Evolutionary conservation across 208 protist genomes (phyloP), one percentile per base, ranked within the genome.

Genomic region (Leishmania braziliensis): DNA sequence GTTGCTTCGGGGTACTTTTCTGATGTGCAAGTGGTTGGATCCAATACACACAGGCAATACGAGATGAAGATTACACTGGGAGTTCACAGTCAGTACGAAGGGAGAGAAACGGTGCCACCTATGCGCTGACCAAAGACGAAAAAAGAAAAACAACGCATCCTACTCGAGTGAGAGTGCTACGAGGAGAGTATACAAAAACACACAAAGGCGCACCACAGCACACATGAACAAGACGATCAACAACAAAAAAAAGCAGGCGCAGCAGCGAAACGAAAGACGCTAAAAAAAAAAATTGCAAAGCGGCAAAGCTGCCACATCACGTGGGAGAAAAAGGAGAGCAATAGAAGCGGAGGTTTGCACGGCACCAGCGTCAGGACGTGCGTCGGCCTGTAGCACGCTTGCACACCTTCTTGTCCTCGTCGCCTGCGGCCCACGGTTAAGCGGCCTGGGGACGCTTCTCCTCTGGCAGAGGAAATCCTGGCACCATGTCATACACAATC

Each of bases 391-490:
- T 53, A 23, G n/a, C 12, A 43, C 29, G 58, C 20, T 26, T 23
- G 10, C 46, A 26, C 69, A 73, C 39, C 10, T 53, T 36, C 69
- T 50, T 29, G 39, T n/a, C 46, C 53, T 73, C 26, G 46, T 18
- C 23, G 43, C 3, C 48, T n/a, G 69, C 26, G 8, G 26, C 53
- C 69, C 12, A 46, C 36, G 16, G 39, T 9, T 65, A 77, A 58
- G 58, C 56, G 12, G 77, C 60, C 23, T 83, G 70, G 16, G 95
- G 95, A 46, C 95, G 87, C 80, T 97, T 97, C 80, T 97, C 93
- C 81, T 97, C 92, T 23, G 95, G 91, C n/a, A 96, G 88, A 50
- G 95, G 95, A 75, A 97, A 97, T 54, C 92, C 89, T n/a, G 95
- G 95, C 62, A 96, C 84, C 92, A 93, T 94, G 68, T 95, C 91